Base-by-base conservation (phyloP, 768 basidiomycete genomes). In the Brasilioporus rufonigricans region DNA sequence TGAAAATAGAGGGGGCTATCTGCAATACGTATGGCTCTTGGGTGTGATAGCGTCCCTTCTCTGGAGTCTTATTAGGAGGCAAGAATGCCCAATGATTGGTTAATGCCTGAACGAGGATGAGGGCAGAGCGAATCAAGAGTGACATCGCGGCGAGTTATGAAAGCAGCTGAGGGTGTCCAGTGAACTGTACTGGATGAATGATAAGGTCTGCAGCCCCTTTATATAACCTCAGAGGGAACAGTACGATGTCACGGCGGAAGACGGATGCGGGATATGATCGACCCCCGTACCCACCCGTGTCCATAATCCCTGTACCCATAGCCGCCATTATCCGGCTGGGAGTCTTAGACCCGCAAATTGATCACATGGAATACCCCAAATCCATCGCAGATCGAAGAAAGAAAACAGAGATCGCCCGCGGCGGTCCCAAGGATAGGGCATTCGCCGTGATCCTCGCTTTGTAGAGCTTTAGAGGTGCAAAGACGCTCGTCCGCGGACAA, bases 1-100 rank as follows among this genome's bases (percentile, higher is more conserved):
- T 79, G 72, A 85, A 82, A 19, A 85, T 72, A 5, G 77, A 53
- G 3, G 83, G 81, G 0, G 82, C 83, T 27, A 84, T 79, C 50
- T 80, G 80, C 35, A 85, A 71, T 40, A 82, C 71, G 59, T 74
- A 77, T 35, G 77, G 68, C 63, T 80, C 77, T 18, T 80, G 72
- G 0, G 77, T 81, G 64, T 83, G 78, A 61, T 82, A 85, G 6
- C 83, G 72, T 10, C 71, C 73, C 50, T 81, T 81, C 32, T 63
- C 53, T 0, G 74, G 76, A 0, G 82, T 80, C 11, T 80, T 80
- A 63, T 84, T 82, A 2, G 84, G 84, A 1, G 84, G 81, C 0
- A 79, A 80, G 59, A 74, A 80, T 0, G 81, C 84, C 0, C 76
- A 59, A 35, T 81, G 77, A 60, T 84, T 81, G 63, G 71, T 74